phyloP scores from a whole-genome alignment of 106 monocot species.

The Agapanthus africanus region DNA sequence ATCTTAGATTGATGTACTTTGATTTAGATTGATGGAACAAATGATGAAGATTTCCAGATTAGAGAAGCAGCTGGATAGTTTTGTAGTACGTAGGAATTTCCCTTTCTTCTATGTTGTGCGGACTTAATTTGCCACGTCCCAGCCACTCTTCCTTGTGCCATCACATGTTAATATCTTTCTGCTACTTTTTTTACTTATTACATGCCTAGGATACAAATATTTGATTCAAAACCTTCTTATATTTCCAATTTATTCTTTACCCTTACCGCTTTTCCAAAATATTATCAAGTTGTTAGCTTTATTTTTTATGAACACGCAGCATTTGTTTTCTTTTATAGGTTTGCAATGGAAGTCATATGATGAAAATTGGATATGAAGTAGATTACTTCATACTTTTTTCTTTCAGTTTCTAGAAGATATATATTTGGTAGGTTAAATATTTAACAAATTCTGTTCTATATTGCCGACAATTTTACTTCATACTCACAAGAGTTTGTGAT shows the following conservation, averaged over 20 bases:
- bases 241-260: too few relatives aligned
- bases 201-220: too few relatives aligned
- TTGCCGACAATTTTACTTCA: constrained; percentile 3
- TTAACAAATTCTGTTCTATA: neutral
- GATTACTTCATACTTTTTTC: neutral
- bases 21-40: too few relatives aligned
- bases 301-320: neutral
- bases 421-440: neutral
- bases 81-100: too few relatives aligned
- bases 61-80: too few relatives aligned
- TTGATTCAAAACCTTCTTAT: too few relatives aligned
- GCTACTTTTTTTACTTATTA: neutral
- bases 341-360: neutral
- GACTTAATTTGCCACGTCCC: too few relatives aligned
- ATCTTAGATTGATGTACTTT: too few relatives aligned
- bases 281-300: neutral
- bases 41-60: too few relatives aligned
- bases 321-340: neutral
- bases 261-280: neutral
- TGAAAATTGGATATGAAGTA: neutral
- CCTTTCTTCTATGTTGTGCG: too few relatives aligned
- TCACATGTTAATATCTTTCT: too few relatives aligned
- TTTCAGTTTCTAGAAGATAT: neutral
- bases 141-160: too few relatives aligned
- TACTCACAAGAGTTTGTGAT: neutral